A percentile compares a stretch with the other conserved stretches of the same genome.
Conservation (phyloP, 1,284 basidiomycete genomes). For the Ceratobasidium sp. region DNA sequence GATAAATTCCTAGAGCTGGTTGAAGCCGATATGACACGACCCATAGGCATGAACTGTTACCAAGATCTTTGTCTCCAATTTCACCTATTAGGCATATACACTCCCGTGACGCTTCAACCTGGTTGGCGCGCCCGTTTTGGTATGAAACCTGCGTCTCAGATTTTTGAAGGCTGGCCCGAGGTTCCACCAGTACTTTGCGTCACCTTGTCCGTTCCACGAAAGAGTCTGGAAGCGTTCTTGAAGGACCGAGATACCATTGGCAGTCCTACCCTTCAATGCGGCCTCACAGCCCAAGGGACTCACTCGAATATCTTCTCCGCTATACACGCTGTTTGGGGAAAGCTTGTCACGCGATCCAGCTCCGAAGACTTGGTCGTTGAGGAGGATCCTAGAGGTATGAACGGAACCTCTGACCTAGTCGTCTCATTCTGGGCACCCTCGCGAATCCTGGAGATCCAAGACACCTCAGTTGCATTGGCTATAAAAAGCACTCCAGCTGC, state of each 20-base stretch:
- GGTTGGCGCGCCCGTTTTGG: background rate
- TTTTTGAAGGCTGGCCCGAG: background rate
- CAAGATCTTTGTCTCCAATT: constrained; percentile 29
- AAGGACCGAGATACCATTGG: background rate
- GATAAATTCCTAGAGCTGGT: background rate
- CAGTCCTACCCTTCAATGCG: background rate
- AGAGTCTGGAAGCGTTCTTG: background rate
- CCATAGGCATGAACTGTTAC: background rate
- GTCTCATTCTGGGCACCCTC: constrained; percentile 17
- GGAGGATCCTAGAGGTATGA: constrained; percentile 3
- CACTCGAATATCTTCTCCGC: background rate
- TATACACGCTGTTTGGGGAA: constrained; percentile 20
- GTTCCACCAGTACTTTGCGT: constrained; percentile 20
- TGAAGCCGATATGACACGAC: background rate
- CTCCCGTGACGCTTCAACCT: background rate
- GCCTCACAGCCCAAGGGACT: background rate
- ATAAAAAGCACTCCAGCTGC: background rate
- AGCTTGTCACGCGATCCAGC: background rate
- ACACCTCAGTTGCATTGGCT: background rate
- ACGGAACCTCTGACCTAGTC: constrained; percentile 20
- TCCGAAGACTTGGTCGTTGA: background rate
- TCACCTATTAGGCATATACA: background rate
- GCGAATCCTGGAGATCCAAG: background rate
- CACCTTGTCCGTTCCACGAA: constrained; percentile 19
- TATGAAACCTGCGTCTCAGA: background rate